phyloP scores from a whole-genome alignment of 2,329 filamentous ascomycete species.

The Ophiosphaerella herpotricha region DNA sequence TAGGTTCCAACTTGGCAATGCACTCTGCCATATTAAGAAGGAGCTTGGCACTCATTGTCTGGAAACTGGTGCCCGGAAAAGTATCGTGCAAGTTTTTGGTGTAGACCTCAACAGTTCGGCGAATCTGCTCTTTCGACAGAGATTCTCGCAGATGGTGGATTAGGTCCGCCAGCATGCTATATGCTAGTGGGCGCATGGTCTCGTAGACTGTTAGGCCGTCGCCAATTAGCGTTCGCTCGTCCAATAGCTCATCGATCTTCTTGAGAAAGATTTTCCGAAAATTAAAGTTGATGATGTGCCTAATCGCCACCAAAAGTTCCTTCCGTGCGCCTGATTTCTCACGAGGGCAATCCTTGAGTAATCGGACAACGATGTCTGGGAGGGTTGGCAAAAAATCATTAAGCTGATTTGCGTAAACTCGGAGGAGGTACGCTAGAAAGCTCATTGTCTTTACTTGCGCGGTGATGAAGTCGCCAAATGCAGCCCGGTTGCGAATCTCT shows the following conservation, averaged over 20 bases:
- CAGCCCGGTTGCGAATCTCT: slow-evolving; percentile 88
- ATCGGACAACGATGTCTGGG: slow-evolving; percentile 85
- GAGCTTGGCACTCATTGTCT: slow-evolving; percentile 98
- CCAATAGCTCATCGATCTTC: slow-evolving; percentile 92
- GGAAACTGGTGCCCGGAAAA: slow-evolving; percentile 96
- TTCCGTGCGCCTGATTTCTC: slow-evolving; percentile 94
- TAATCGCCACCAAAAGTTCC: slow-evolving; percentile 91
- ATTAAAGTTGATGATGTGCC: slow-evolving; percentile 99
- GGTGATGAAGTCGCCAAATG: slow-evolving; percentile 96
- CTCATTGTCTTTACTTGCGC: slow-evolving; percentile 99
- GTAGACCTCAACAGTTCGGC: slow-evolving; percentile 95
- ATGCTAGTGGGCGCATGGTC: slow-evolving; percentile 91
- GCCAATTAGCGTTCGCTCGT: slow-evolving; percentile 91
- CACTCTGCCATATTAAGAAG: slow-evolving; percentile 98
- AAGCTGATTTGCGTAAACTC: slow-evolving; percentile 84
- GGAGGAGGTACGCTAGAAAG: slow-evolving; percentile 88
- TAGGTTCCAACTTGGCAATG: slow-evolving; percentile 91
- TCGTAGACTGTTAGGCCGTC: slow-evolving; percentile 97
- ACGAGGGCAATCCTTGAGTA: slow-evolving; percentile 90
- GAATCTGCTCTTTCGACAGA: slow-evolving; percentile 87
- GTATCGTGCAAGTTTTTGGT: slow-evolving; percentile 94
- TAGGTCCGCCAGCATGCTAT: slow-evolving; percentile 96
- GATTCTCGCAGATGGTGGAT: slow-evolving; percentile 95
- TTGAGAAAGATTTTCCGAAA: slow-evolving; percentile 92
- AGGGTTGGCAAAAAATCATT: slow-evolving; percentile 85